A percentile compares a stretch with the other conserved stretches of the same genome.
Conservation (phyloP, 2,329 filamentous ascomycete genomes). For the Claviceps spartinae region DNA sequence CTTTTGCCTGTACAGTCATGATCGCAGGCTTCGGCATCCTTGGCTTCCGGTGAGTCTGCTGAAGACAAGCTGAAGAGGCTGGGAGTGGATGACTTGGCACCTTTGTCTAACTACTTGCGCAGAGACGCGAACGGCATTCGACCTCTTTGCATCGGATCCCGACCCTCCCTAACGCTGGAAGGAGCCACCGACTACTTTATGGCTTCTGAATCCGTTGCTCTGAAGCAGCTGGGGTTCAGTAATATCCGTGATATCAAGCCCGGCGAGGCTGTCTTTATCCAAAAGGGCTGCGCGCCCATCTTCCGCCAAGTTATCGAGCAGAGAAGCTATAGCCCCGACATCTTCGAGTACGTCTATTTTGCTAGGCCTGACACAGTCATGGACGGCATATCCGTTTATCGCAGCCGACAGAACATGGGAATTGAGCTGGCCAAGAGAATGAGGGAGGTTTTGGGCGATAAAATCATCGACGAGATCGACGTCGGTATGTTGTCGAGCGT, state of each 20-base stretch:
- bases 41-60: conserved; percentile 44
- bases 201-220: conserved; percentile 75
- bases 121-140: conserved; percentile 48
- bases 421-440: conserved; percentile 65
- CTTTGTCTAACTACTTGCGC: background rate
- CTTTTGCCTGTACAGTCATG: conserved; percentile 72
- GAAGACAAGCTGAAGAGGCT: background rate
- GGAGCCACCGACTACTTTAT: conserved; percentile 74
- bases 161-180: conserved; percentile 48
- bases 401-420: conserved; percentile 78
- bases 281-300: conserved; percentile 60
- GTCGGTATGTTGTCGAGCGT: conserved; percentile 20
- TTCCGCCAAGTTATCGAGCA: conserved; percentile 62
- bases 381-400: conserved; percentile 78
- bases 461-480: conserved; percentile 64
- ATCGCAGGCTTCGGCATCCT: conserved; percentile 69
- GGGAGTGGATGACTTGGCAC: background rate
- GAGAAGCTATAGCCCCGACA: conserved; percentile 62
- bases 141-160: conserved; percentile 64
- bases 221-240: conserved; percentile 67
- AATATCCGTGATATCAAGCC: conserved; percentile 67
- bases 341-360: conserved; percentile 79
- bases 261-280: conserved; percentile 73
- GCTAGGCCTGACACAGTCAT: conserved; percentile 70
- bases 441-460: conserved; percentile 49